phyloP scores from a whole-genome alignment of 192 early-diverging fungal species.

The Allomyces macrogynus region DNA sequence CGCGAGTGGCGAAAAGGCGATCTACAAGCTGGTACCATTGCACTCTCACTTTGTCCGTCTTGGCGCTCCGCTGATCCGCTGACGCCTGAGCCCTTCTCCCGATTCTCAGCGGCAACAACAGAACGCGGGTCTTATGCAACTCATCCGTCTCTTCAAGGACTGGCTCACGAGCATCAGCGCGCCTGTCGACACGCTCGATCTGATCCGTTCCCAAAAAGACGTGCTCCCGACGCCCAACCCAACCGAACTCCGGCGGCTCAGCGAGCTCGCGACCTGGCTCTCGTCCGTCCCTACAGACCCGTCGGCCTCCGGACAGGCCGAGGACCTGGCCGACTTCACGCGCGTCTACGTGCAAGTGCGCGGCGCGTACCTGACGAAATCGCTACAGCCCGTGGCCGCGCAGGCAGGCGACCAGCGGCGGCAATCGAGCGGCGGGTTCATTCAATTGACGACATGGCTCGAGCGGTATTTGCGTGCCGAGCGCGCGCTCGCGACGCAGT shows the following conservation, averaged over 20 bases:
- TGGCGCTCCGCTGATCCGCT: too few species aligned
- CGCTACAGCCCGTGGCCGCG: neutral
- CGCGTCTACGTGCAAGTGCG: neutral
- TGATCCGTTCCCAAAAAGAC: neutral
- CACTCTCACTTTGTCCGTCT: too few species aligned
- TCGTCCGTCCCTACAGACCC: neutral
- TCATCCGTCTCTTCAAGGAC: neutral
- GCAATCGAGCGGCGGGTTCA: neutral
- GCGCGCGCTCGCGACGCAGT: neutral
- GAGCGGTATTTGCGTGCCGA: neutral
- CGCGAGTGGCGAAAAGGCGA: neutral
- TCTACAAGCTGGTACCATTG: neutral
- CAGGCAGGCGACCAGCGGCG: neutral
- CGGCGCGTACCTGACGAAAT: neutral
- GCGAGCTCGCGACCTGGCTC: neutral
- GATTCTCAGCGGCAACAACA: neutral
- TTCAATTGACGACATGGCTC: neutral
- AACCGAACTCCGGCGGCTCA: neutral
- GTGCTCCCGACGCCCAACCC: neutral
- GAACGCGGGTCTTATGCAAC: neutral
- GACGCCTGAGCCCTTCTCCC: too few species aligned
- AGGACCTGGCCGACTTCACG: neutral
- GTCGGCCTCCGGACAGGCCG: too few species aligned
- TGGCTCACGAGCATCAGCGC: neutral
- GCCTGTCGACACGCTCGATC: neutral